phyloP scores from a whole-genome alignment of 2,329 filamentous ascomycete species.

The Ceratocystis papillata region DNA sequence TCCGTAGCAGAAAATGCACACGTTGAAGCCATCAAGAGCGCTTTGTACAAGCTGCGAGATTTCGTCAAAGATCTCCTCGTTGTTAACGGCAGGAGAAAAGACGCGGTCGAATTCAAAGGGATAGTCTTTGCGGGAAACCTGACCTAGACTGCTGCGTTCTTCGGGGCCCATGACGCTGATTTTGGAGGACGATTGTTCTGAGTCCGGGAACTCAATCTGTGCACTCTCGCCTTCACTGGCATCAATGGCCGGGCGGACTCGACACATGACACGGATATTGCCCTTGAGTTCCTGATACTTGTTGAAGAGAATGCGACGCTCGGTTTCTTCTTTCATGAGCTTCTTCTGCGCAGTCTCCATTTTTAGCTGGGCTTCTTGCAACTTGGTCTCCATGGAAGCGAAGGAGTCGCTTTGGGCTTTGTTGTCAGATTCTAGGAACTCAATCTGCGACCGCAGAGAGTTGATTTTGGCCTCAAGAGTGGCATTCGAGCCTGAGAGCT shows the following conservation, averaged over 20 bases:
- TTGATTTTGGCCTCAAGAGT: conserved; percentile 64
- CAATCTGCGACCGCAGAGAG: conserved; percentile 68
- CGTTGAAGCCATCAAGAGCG: conserved; percentile 93
- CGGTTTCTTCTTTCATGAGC: conserved; percentile 79
- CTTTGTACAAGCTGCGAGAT: conserved; percentile 96
- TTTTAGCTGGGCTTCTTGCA: conserved; percentile 63
- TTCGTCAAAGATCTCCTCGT: conserved; percentile 84
- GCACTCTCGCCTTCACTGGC: conserved; percentile 54
- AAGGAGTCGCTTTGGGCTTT: conserved; percentile 83
- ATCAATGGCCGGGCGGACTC: conserved; percentile 66
- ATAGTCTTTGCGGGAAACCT: conserved; percentile 64
- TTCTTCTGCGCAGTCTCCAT: conserved; percentile 67
- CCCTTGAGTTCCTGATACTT: conserved; percentile 96
- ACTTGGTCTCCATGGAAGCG: conserved; percentile 64
- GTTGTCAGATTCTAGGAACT: conserved; percentile 80
- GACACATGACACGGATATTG: conserved; percentile 96
- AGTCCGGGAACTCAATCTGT: conserved; percentile 65
- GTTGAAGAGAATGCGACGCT: conserved; percentile 87
- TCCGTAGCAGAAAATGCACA: conserved; percentile 97
- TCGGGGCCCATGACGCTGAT: conserved; percentile 75
- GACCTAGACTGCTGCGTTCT: conserved; percentile 69
- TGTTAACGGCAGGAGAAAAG: conserved; percentile 66
- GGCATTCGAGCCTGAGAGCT: conserved; percentile 50
- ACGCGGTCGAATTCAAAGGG: conserved; percentile 89
- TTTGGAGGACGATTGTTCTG: conserved; percentile 70